These are phyloP conservation scores for Russula compacta DNA, from an alignment of 768 basidiomycete genomes.

Conservation along the genomic window DNA sequence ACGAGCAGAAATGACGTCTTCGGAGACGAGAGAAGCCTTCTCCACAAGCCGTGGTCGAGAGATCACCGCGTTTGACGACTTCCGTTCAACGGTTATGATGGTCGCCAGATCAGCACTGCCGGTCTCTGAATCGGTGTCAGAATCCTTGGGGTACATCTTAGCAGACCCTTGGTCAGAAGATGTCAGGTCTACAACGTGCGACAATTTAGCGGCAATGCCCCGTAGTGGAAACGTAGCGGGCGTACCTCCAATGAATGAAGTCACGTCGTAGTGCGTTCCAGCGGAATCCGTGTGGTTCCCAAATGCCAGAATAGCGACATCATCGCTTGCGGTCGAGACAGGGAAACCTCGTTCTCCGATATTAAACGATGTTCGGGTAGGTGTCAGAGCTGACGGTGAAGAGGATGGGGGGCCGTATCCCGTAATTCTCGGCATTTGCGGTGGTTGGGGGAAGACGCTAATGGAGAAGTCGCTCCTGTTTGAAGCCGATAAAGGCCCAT, in stretches of 20 bases:
- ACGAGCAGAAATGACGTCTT: neutral
- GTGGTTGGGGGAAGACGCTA: conserved; percentile 62
- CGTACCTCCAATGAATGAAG: conserved; percentile 58
- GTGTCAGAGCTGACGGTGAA: conserved; percentile 1
- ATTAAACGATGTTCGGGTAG: conserved; percentile 24
- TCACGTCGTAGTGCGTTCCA: conserved; percentile 59
- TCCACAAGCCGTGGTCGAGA: conserved; percentile 1
- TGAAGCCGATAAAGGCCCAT: conserved; percentile 19
- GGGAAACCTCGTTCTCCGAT: conserved; percentile 21
- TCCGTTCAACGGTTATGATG: conserved; percentile 15
- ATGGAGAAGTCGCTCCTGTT: conserved; percentile 50
- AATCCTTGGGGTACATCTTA: neutral
- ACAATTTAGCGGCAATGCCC: neutral
- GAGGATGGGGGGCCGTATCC: neutral
- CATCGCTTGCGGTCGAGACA: conserved; percentile 14
- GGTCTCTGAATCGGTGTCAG: conserved; percentile 4
- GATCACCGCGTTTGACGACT: neutral
- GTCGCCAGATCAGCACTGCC: conserved; percentile 3
- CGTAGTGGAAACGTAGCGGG: conserved; percentile 18
- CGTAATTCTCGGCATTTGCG: conserved; percentile 23
- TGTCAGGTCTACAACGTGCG: conserved; percentile 27
- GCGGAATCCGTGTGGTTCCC: conserved; percentile 31
- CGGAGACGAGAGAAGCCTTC: neutral
- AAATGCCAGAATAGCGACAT: neutral
- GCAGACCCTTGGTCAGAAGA: conserved; percentile 21